phyloP scores from a whole-genome alignment of 345 rosid genomes.

The Salix purpurea region DNA sequence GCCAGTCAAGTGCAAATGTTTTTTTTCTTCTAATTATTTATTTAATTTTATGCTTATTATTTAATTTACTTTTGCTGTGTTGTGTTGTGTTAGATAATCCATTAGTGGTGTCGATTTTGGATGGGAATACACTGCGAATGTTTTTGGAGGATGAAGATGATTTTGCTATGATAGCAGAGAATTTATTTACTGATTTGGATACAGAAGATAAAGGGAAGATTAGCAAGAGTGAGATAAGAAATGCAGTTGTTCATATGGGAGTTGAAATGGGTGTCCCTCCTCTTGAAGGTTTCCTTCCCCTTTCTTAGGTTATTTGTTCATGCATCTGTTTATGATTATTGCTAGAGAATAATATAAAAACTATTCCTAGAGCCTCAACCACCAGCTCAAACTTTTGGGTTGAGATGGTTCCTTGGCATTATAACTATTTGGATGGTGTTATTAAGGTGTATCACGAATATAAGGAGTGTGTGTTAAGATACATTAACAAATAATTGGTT shows the following conservation, averaged over 20 bases:
- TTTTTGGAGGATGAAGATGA: conserved; percentile 88
- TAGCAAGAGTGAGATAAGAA: conserved; percentile 47
- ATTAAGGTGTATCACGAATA: not conserved
- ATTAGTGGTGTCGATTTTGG: conserved; percentile 50
- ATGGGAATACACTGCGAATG: conserved; percentile 59
- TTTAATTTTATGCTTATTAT: not conserved
- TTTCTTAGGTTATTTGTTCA: not conserved
- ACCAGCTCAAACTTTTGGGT: no score
- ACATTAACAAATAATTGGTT: not conserved
- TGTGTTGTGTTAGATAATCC: conserved; percentile 47
- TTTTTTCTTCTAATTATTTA: not conserved
- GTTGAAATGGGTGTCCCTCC: conserved; percentile 89
- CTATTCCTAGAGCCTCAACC: no score
- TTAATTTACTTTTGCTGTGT: not conserved
- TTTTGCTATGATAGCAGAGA: conserved; percentile 91
- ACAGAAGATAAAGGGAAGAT: conserved; percentile 77
- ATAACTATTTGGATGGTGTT: not conserved
- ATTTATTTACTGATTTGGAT: conserved; percentile 80
- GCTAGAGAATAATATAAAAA: no score
- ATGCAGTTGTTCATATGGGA: conserved; percentile 73
- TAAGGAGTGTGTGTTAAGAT: not conserved
- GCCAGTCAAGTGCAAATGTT: not conserved
- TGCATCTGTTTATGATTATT: not conserved
- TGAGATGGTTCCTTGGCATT: no score
- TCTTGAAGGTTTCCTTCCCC: conserved; percentile 47